These are phyloP conservation scores for Verticillium alfalfae DNA, from an alignment of 2,329 filamentous ascomycete species.

Conservation along the genomic window DNA sequence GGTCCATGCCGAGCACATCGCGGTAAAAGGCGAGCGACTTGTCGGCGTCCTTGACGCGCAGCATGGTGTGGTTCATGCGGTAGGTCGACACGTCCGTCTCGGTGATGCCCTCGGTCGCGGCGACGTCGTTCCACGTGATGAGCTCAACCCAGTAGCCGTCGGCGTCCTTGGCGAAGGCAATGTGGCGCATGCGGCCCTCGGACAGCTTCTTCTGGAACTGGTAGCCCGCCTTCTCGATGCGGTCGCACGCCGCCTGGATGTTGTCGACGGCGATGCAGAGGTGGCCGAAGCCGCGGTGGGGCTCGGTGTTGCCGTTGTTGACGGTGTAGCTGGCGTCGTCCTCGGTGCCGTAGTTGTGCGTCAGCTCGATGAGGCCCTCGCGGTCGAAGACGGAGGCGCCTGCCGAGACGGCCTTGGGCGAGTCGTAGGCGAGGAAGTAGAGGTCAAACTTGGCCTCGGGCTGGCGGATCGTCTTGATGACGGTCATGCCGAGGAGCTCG, in stretches of 20 bases:
- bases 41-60: constrained; percentile 80
- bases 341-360: constrained; percentile 84
- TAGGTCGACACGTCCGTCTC: constrained; percentile 73
- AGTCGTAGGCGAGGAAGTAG: constrained; percentile 91
- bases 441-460: constrained; percentile 90
- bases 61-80: constrained; percentile 87
- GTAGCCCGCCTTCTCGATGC: constrained; percentile 86
- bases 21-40: constrained; percentile 75
- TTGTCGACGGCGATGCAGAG: constrained; percentile 78
- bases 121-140: constrained; percentile 64
- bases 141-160: constrained; percentile 87
- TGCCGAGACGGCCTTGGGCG: constrained; percentile 65
- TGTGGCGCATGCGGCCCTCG: constrained; percentile 80
- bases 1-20: constrained; percentile 82
- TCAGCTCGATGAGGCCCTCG: constrained; percentile 84
- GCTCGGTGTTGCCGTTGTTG: constrained; percentile 88
- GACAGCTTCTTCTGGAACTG: constrained; percentile 91
- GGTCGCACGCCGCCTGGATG: constrained; percentile 83
- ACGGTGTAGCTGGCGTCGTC: constrained; percentile 73
- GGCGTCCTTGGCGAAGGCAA: constrained; percentile 86
- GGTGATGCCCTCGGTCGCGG: constrained; percentile 66
- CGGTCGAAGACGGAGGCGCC: constrained; percentile 72
- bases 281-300: constrained; percentile 78
- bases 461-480: constrained; percentile 75
- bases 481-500: constrained; percentile 81